Evolutionary conservation across 768 basidiomycete genomes (phyloP).

Genomic region (Termitomyces sp.): DNA sequence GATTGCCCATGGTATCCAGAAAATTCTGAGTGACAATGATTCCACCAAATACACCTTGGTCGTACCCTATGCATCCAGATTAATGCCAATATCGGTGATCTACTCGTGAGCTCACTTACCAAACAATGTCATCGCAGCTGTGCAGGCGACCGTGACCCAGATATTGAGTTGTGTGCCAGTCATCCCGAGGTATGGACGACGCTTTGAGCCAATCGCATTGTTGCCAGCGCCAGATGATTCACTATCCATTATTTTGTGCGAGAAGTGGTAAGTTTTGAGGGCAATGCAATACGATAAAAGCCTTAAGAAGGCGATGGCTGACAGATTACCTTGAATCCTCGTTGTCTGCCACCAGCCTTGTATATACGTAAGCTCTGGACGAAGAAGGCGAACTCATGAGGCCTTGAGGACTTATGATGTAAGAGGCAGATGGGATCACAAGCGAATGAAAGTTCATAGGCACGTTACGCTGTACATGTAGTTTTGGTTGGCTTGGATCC

Average conservation of each 20-base stretch:
- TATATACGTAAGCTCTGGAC: not conserved
- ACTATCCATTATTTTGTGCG: conserved; percentile 7
- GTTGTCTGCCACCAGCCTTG: not conserved
- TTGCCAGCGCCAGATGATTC: not conserved
- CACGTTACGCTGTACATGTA: too few relatives aligned
- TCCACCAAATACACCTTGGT: conserved; percentile 53
- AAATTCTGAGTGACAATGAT: conserved; percentile 48
- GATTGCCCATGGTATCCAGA: conserved; percentile 44
- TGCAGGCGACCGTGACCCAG: conserved; percentile 49
- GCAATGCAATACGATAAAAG: not conserved
- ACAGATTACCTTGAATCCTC: not conserved
- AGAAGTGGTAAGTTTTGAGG: not conserved
- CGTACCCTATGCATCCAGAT: conserved; percentile 37
- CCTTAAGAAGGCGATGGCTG: not conserved
- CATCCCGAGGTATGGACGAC: conserved; percentile 37
- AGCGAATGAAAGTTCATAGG: too few relatives aligned
- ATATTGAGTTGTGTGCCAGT: conserved; percentile 41
- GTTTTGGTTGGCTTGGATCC: too few relatives aligned
- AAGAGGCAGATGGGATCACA: too few relatives aligned
- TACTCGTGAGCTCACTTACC: conserved; percentile 24
- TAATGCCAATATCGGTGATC: too few relatives aligned
- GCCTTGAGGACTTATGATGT: too few relatives aligned
- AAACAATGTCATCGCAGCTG: conserved; percentile 49
- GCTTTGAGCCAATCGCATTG: conserved; percentile 7
- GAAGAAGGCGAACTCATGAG: not conserved